These are phyloP conservation scores for Pelargonium nanum DNA, from an alignment of 345 rosid genomes.

Conservation along the genomic window DNA sequence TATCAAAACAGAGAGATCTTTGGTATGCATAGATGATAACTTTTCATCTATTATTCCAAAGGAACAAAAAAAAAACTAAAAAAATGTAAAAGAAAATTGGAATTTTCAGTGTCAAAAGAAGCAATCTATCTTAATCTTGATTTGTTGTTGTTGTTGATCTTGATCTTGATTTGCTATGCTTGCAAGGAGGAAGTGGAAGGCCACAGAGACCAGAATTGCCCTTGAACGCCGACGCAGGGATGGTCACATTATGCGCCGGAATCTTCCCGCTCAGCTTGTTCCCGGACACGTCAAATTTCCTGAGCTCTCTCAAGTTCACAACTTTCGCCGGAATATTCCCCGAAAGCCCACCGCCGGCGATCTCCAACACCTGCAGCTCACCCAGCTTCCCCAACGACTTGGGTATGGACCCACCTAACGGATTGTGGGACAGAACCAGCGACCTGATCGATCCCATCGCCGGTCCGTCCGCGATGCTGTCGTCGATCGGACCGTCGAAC, in stretches of 20 bases:
- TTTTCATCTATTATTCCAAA: background rate
- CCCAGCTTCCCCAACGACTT: constrained; percentile 28
- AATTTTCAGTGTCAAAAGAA: background rate
- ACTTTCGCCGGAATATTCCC: constrained; percentile 41
- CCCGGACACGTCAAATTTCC: constrained; percentile 30
- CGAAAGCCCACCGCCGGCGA: constrained; percentile 20
- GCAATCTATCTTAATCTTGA: background rate
- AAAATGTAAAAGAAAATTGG: background rate
- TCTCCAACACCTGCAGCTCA: constrained; percentile 27
- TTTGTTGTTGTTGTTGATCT: no score
- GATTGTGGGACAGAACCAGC: constrained; percentile 33
- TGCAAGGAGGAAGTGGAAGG: constrained; percentile 45
- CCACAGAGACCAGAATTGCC: constrained; percentile 43
- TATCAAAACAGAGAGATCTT: no score
- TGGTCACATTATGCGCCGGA: constrained; percentile 26
- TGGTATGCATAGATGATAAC: no score
- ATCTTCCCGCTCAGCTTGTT: constrained; percentile 37
- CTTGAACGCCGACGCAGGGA: constrained; percentile 36
- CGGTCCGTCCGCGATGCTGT: constrained; percentile 20
- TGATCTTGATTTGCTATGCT: constrained; percentile 7
- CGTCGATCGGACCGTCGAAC: constrained; percentile 34
- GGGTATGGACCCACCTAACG: constrained; percentile 35
- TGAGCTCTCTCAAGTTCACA: constrained; percentile 26
- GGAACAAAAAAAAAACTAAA: background rate
- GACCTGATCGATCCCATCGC: constrained; percentile 33